These are phyloP conservation scores for Halophytophthora polymorphica DNA, from an alignment of 352 stramenopile genomes.

Conservation along the genomic window DNA sequence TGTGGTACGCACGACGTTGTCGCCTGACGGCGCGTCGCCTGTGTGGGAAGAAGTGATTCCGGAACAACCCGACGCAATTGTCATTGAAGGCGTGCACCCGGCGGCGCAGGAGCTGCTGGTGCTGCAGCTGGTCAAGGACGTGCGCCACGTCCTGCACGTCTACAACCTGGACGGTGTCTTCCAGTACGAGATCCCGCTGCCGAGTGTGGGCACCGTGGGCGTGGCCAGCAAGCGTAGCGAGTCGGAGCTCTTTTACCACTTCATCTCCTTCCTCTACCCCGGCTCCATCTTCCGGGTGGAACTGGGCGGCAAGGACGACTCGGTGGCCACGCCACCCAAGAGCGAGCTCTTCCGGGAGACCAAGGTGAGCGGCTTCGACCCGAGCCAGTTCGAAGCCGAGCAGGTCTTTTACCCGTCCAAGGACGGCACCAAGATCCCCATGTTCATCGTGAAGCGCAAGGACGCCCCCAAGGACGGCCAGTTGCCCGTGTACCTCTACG, in stretches of 20 bases:
- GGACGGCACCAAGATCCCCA: slow-evolving; percentile 94
- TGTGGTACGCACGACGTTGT: slow-evolving; percentile 55
- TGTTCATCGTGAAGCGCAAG: slow-evolving; percentile 93
- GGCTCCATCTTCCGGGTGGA: slow-evolving; percentile 79
- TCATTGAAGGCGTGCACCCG: slow-evolving; percentile 72
- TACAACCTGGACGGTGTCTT: slow-evolving; percentile 75
- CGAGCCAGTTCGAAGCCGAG: slow-evolving; percentile 76
- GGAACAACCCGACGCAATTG: slow-evolving; percentile 64
- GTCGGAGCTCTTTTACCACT: slow-evolving; percentile 88
- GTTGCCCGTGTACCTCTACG: slow-evolving; percentile 91
- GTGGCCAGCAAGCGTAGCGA: slow-evolving; percentile 69
- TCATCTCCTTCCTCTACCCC: slow-evolving; percentile 84
- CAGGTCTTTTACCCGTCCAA: slow-evolving; percentile 89
- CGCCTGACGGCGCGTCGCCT: slow-evolving; percentile 14
- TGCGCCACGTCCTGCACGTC: slow-evolving; percentile 74
- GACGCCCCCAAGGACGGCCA: slow-evolving; percentile 69
- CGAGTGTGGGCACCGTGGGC: slow-evolving; percentile 63
- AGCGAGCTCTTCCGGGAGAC: slow-evolving; percentile 72
- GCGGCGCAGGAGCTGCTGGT: slow-evolving; percentile 69
- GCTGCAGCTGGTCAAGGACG: slow-evolving; percentile 80
- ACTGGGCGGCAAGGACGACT: slow-evolving; percentile 26
- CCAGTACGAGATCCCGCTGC: slow-evolving; percentile 69
- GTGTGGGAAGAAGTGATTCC: slow-evolving; percentile 83
- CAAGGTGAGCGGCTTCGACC: slow-evolving; percentile 79
- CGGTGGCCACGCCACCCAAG: slow-evolving; percentile 14